phyloP scores from a whole-genome alignment of 345 rosid genomes.

The Laguncularia racemosa region DNA sequence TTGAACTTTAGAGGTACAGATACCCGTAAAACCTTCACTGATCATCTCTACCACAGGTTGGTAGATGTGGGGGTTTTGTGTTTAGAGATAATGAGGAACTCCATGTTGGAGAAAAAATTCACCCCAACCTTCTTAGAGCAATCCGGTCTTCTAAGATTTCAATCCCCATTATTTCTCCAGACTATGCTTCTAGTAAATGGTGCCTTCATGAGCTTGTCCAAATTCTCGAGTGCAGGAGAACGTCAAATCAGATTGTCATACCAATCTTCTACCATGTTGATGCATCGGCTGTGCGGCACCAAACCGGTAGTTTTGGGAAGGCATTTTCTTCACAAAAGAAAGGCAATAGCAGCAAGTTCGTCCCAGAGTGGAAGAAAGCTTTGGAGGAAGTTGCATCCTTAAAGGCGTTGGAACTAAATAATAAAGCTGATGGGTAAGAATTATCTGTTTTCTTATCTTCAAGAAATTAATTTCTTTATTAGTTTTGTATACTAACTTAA shows the following conservation, averaged over 20 bases:
- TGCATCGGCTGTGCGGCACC: too few relatives aligned
- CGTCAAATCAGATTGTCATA: not conserved
- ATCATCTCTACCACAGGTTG: constrained; percentile 1
- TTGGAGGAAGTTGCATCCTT: too few relatives aligned
- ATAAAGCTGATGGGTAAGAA: not conserved
- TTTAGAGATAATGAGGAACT: not conserved
- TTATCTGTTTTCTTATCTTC: too few relatives aligned
- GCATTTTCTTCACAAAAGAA: too few relatives aligned
- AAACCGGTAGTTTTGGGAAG: too few relatives aligned
- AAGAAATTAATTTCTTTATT: too few relatives aligned
- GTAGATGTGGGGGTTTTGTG: not conserved
- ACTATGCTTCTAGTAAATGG: constrained; percentile 5
- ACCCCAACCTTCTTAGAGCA: not conserved
- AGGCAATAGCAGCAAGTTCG: too few relatives aligned
- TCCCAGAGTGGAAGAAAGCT: too few relatives aligned
- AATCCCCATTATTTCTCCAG: not conserved
- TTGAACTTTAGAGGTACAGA: too few relatives aligned
- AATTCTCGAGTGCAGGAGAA: not conserved
- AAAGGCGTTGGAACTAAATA: not conserved
- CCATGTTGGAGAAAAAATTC: not conserved
- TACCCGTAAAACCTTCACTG: not conserved
- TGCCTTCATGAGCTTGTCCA: not conserved
- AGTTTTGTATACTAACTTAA: too few relatives aligned
- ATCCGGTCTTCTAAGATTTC: not conserved
- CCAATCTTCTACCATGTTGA: too few relatives aligned